phyloP scores from a whole-genome alignment of 768 basidiomycete species.

The Tricholoma terreum region DNA sequence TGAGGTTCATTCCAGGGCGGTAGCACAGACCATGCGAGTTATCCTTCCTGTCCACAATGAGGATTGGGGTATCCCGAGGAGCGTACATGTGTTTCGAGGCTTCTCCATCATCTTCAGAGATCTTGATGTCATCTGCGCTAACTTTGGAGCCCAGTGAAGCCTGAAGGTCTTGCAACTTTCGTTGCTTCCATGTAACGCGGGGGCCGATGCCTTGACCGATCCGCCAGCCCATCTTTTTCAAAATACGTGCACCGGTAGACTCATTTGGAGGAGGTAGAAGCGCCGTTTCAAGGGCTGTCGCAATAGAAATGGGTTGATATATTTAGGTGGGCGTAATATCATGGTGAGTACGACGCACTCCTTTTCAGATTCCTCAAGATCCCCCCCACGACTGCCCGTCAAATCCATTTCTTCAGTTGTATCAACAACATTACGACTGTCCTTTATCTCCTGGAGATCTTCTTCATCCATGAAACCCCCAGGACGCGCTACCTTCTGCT shows the following conservation, averaged over 20 bases:
- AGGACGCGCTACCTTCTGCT: conserved; percentile 57
- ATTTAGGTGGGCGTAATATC: conserved; percentile 1
- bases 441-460: conserved; percentile 80
- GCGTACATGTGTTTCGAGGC: conserved; percentile 86
- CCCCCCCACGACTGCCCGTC: conserved; percentile 50
- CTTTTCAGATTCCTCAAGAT: conserved; percentile 42
- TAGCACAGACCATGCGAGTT: conserved; percentile 84
- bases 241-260: conserved; percentile 78
- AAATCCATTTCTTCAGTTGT: conserved; percentile 78
- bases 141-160: conserved; percentile 29
- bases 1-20: conserved; percentile 56
- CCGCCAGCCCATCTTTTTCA: conserved; percentile 96
- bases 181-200: conserved; percentile 73
- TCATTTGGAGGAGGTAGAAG: conserved; percentile 74
- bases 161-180: conserved; percentile 66
- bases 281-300: conserved; percentile 57
- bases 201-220: conserved; percentile 93
- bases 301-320: conserved; percentile 50
- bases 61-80: conserved; percentile 69
- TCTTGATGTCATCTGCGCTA: conserved; percentile 29
- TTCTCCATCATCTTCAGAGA: conserved; percentile 70
- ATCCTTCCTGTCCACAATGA: conserved; percentile 65
- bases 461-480: conserved; percentile 99
- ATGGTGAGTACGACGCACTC: conserved; percentile 44
- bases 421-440: conserved; percentile 71